These are phyloP conservation scores for Nannizziopsis arthrosporioides DNA, from an alignment of 2,329 filamentous ascomycete genomes.

Conservation along the genomic window DNA sequence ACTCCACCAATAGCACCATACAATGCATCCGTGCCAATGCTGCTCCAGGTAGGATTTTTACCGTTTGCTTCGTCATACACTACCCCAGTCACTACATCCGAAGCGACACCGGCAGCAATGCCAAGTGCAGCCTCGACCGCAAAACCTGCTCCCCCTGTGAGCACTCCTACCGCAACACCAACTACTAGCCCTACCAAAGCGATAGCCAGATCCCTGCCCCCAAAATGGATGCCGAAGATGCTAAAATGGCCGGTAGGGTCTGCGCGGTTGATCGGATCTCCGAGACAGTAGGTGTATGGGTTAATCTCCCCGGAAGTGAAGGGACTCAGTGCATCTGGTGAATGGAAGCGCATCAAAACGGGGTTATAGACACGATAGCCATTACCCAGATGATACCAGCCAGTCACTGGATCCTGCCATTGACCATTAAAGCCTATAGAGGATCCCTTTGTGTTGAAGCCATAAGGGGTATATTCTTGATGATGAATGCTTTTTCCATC, in stretches of 20 bases:
- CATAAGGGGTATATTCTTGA: constrained; percentile 5
- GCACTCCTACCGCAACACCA: constrained; percentile 1
- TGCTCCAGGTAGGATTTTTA: neutral
- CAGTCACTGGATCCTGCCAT: constrained; percentile 7
- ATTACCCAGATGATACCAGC: constrained; percentile 9
- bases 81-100: constrained; percentile 4
- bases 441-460: neutral
- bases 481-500: neutral
- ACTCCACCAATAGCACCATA: constrained; percentile 6
- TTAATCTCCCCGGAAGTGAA: constrained; percentile 16
- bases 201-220: neutral
- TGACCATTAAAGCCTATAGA: constrained; percentile 5
- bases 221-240: constrained; percentile 7
- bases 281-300: constrained; percentile 15
- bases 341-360: constrained; percentile 12
- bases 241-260: constrained; percentile 15
- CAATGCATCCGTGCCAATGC: constrained; percentile 2
- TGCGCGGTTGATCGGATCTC: constrained; percentile 15
- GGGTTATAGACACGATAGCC: constrained; percentile 14
- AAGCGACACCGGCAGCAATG: constrained; percentile 4
- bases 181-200: neutral
- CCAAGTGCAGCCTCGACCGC: constrained; percentile 1
- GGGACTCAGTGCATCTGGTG: constrained; percentile 13
- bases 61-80: constrained; percentile 3
- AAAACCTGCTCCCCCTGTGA: neutral